Evolutionary conservation across 2,329 filamentous ascomycete genomes (phyloP).

Genomic region (Sclerotinia subarctica): DNA sequence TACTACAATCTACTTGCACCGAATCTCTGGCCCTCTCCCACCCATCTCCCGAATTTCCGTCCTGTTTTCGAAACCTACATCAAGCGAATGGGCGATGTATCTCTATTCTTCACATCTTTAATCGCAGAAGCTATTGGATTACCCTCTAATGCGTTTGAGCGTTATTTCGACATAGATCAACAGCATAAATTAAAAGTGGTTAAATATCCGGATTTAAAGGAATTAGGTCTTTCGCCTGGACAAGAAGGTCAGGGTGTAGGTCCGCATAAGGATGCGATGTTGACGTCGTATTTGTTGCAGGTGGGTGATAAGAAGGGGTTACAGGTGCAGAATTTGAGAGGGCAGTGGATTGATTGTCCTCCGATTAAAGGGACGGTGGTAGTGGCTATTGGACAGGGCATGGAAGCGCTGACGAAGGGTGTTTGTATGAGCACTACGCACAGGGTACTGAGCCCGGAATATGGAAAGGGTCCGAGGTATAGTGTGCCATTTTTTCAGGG

Average conservation of each 20-base stretch:
- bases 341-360: slow-evolving; percentile 79
- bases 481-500: slow-evolving; percentile 88
- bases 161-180: slow-evolving; percentile 66
- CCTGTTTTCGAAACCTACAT: slow-evolving; percentile 72
- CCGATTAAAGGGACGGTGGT: slow-evolving; percentile 75
- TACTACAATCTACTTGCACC: slow-evolving; percentile 76
- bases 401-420: slow-evolving; percentile 80
- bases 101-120: slow-evolving; percentile 70
- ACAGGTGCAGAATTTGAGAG: slow-evolving; percentile 77
- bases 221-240: slow-evolving; percentile 47
- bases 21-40: slow-evolving; percentile 72
- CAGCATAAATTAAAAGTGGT: slow-evolving; percentile 91
- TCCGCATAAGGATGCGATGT: slow-evolving; percentile 82
- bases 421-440: slow-evolving; percentile 82
- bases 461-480: slow-evolving; percentile 69
- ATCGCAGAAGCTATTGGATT: slow-evolving; percentile 82
- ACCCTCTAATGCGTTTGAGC: slow-evolving; percentile 64
- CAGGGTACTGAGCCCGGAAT: slow-evolving; percentile 70
- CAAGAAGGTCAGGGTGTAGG: slow-evolving; percentile 61
- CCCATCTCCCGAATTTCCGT: slow-evolving; percentile 64
- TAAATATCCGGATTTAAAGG: slow-evolving; percentile 73
- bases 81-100: slow-evolving; percentile 67
- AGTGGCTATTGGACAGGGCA: slow-evolving; percentile 81
- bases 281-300: slow-evolving; percentile 78
- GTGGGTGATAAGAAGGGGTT: slow-evolving; percentile 71